Evolutionary conservation across 1,284 basidiomycete genomes (phyloP), one percentile per base, ranked within the genome.

Genomic region (Cystodermella granulosa): DNA sequence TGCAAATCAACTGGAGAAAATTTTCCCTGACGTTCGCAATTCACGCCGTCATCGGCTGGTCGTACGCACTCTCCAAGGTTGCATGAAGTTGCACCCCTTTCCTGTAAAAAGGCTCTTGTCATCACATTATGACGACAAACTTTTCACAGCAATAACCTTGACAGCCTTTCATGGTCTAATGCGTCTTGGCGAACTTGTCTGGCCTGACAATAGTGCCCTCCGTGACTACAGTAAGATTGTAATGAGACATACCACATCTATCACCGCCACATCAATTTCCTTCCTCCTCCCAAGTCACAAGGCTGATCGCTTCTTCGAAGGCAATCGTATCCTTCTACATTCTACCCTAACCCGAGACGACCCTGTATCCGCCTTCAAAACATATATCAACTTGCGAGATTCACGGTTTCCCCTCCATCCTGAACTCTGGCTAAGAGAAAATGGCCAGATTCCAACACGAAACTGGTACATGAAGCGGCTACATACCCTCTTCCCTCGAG

Each of bases 261-360:
- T 51, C 2, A n/a, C 14, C 1, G 4, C 24, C 3, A 14, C 42
- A 2, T 4, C 8, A 5, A 55, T 43, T 24, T 23, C 35, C 2
- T 62, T 58, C 39, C 11, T 45, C n/a, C 49, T 69, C 0, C 67
- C 66, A 0, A 34, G 28, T 2, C 65, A 68, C 48, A 70, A 70
- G 48, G 61, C 62, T 3, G 65, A 69, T 47, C 43, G 41, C 1
- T 55, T 59, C 23, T 71, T 63, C 45, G 53, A 65, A 42, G 67
- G 67, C 1, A 65, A 59, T 40, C 28, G 15, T 3, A 45, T 67
- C 42, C 24, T 57, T 31, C 53, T 61, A 15, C 51, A n/a, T 16
- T 3, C 2, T 3, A 38, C 5, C 7, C 20, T 14, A 14, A 23
- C 35, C 44, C n/a, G 21, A 4, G 21, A 34, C 16, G 26, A 51